Conservation (phyloP, 2,329 filamentous ascomycete genomes). For the Fusarium lateritium region DNA sequence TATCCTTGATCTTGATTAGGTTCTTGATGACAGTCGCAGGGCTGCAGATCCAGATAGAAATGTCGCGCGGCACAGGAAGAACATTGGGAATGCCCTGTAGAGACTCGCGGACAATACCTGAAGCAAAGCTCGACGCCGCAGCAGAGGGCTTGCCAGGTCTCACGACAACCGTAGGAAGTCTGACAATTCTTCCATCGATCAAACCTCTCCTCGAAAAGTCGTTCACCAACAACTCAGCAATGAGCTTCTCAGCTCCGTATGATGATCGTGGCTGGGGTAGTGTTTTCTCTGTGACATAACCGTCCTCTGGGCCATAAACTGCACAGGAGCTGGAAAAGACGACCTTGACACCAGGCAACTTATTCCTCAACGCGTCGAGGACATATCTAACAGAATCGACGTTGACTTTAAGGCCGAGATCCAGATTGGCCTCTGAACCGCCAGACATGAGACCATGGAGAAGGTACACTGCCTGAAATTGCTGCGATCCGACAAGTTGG, state of each 20-base stretch:
- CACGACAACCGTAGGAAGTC: conserved; percentile 73
- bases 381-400: conserved; percentile 69
- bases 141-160: conserved; percentile 72
- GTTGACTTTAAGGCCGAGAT: conserved; percentile 69
- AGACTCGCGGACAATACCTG: conserved; percentile 73
- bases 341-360: conserved; percentile 65
- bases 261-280: conserved; percentile 66
- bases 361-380: conserved; percentile 64
- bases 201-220: conserved; percentile 63
- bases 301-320: conserved; percentile 64
- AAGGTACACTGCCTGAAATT: conserved; percentile 66
- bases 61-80: conserved; percentile 62
- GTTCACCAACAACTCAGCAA: conserved; percentile 64
- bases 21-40: conserved; percentile 65
- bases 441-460: conserved; percentile 77
- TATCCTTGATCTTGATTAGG: conserved; percentile 60
- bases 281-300: conserved; percentile 41
- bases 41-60: conserved; percentile 67
- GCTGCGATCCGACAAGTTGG: conserved; percentile 49
- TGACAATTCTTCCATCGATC: conserved; percentile 69
- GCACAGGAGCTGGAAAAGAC: conserved; percentile 73
- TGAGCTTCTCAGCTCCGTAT: conserved; percentile 75
- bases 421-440: conserved; percentile 71
- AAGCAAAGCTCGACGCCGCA: conserved; percentile 72
- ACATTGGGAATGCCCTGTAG: conserved; percentile 62